Conservation (phyloP, 306 rosid species). For the Carpinus fangiana region DNA sequence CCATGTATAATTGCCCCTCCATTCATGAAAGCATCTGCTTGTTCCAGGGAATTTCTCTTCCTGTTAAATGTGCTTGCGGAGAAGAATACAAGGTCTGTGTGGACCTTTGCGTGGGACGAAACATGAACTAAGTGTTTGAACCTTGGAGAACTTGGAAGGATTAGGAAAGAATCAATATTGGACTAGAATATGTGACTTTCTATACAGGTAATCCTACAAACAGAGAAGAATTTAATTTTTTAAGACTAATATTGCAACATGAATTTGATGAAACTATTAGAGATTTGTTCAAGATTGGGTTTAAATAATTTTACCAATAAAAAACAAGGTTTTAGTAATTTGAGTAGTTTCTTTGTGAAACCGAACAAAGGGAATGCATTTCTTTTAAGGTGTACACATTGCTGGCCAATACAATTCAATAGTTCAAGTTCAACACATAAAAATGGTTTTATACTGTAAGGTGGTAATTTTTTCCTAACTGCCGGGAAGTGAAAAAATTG, state of each 20-base stretch:
- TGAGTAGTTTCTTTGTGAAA: background rate
- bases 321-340: background rate
- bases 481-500: background rate
- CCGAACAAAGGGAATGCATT: background rate
- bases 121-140: slow-evolving; percentile 20
- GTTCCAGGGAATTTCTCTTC: slow-evolving; percentile 64
- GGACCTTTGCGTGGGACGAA: slow-evolving; percentile 32
- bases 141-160: background rate
- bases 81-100: slow-evolving; percentile 60
- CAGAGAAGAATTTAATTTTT: background rate
- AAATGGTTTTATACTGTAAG: background rate
- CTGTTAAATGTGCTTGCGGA: slow-evolving; percentile 79
- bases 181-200: slow-evolving; percentile 16
- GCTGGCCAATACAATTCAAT: background rate
- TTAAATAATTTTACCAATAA: background rate
- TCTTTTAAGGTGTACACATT: background rate
- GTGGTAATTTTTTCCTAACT: background rate
- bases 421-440: background rate
- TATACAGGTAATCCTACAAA: slow-evolving; percentile 13
- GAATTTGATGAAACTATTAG: slow-evolving; percentile 15
- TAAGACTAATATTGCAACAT: background rate
- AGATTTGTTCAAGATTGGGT: background rate
- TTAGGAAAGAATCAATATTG: slow-evolving; percentile 10
- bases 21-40: slow-evolving; percentile 30
- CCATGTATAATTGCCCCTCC: background rate